phyloP scores from a whole-genome alignment of 2,329 filamentous ascomycete genomes.

The Dactylellina leptospora region DNA sequence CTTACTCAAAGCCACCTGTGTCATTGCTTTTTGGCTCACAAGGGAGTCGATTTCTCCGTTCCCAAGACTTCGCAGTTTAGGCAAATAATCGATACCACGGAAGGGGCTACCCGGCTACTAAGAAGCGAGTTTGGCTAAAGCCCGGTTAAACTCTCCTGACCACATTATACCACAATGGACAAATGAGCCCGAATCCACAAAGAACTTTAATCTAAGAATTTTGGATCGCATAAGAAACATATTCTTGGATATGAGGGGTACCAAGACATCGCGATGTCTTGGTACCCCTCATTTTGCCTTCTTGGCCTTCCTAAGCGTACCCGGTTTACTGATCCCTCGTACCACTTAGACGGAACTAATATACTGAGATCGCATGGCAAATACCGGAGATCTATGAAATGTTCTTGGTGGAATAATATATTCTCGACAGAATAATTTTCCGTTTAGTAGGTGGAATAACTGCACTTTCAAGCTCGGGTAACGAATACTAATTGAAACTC shows the following conservation, averaged over 20 bases:
- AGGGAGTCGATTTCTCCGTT: constrained; percentile 30
- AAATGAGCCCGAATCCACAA: too few relatives aligned
- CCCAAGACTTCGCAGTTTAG: constrained; percentile 30
- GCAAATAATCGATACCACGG: constrained; percentile 34
- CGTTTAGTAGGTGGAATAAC: too few relatives aligned
- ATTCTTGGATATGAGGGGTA: not conserved
- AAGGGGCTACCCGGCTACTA: constrained; percentile 3
- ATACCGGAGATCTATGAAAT: not conserved
- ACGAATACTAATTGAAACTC: too few relatives aligned
- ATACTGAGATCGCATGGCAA: not conserved
- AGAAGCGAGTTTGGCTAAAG: constrained; percentile 40
- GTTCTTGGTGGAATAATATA: constrained; percentile 38
- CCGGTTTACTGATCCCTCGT: not conserved
- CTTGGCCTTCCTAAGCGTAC: not conserved
- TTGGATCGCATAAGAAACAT: too few relatives aligned
- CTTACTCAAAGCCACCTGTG: not conserved
- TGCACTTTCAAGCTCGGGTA: too few relatives aligned
- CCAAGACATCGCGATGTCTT: too few relatives aligned
- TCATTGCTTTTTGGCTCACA: not conserved
- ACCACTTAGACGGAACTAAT: too few relatives aligned
- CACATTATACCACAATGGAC: not conserved
- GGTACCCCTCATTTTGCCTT: not conserved
- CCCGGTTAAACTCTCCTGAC: constrained; percentile 25
- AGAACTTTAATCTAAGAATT: too few relatives aligned
- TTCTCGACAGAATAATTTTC: constrained; percentile 6